phyloP scores from a whole-genome alignment of 495 filamentous ascomycete species.

The Polyplosphaeria fusca region DNA sequence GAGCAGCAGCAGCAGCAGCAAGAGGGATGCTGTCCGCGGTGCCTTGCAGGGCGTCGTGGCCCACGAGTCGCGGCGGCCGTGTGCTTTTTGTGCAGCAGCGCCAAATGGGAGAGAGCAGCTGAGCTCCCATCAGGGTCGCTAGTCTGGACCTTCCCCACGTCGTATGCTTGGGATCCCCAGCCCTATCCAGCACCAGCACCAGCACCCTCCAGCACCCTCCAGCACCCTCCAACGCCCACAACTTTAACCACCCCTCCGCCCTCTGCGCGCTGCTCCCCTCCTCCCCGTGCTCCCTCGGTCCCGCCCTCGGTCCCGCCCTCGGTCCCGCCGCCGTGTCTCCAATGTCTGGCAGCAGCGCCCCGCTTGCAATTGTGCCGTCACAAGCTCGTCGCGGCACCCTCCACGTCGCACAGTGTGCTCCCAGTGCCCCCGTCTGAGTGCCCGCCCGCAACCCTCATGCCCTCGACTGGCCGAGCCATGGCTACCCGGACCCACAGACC shows the following conservation, averaged over 20 bases:
- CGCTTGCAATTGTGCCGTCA: constrained; percentile 30
- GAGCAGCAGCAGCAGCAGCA: background rate
- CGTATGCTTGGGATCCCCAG: background rate
- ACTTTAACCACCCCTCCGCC: too few relatives aligned
- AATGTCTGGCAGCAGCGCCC: constrained; percentile 30
- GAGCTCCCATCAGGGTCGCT: too few relatives aligned
- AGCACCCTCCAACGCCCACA: background rate
- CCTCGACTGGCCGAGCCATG: background rate
- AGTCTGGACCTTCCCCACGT: background rate
- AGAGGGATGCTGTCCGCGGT: background rate
- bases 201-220: background rate
- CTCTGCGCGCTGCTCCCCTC: background rate
- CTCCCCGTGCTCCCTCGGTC: background rate
- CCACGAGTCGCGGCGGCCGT: background rate
- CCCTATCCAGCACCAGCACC: background rate
- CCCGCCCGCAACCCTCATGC: constrained; percentile 13
- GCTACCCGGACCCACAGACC: background rate
- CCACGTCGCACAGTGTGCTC: constrained; percentile 19
- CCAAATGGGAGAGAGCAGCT: too few relatives aligned
- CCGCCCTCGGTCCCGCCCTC: background rate
- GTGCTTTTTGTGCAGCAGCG: too few relatives aligned
- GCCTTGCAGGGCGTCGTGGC: background rate
- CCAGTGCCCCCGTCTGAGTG: constrained; percentile 1
- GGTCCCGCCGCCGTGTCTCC: background rate
- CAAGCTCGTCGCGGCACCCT: constrained; percentile 17